These are phyloP conservation scores for Lasiodiplodia sp. DNA, from an alignment of 2,329 filamentous ascomycete species.

Conservation along the genomic window DNA sequence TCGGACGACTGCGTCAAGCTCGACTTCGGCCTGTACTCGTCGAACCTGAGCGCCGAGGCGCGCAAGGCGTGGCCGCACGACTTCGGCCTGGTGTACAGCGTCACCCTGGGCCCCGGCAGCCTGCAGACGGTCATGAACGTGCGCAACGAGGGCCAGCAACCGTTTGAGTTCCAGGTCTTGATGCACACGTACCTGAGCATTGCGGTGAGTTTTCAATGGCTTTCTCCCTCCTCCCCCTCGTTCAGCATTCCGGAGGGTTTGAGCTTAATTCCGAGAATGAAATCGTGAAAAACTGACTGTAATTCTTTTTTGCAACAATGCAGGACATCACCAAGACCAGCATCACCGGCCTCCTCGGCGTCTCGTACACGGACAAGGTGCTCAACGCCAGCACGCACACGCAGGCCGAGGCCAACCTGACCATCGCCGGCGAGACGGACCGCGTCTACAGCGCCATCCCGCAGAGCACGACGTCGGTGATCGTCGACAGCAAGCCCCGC, in stretches of 20 bases:
- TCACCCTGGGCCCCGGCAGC: slow-evolving; percentile 78
- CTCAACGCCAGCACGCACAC: slow-evolving; percentile 68
- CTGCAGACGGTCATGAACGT: slow-evolving; percentile 85
- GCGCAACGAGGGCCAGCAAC: slow-evolving; percentile 81
- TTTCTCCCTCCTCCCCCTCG: background rate
- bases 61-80: slow-evolving; percentile 81
- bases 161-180: slow-evolving; percentile 91
- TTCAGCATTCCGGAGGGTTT: background rate
- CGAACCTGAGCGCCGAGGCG: slow-evolving; percentile 72
- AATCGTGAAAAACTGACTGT: background rate
- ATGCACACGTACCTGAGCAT: slow-evolving; percentile 90
- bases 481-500: slow-evolving; percentile 67
- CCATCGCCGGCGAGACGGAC: slow-evolving; percentile 82
- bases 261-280: background rate
- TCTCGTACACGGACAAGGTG: slow-evolving; percentile 85
- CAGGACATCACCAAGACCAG: slow-evolving; percentile 80
- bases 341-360: slow-evolving; percentile 77
- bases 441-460: slow-evolving; percentile 78
- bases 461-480: slow-evolving; percentile 69
- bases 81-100: slow-evolving; percentile 92
- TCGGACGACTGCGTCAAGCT: slow-evolving; percentile 77
- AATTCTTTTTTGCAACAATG: background rate
- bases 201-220: slow-evolving; percentile 63
- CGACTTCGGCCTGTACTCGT: slow-evolving; percentile 87
- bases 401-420: slow-evolving; percentile 69